Conservation (phyloP, 2,329 filamentous ascomycete genomes). For the Trichoderma harzianum region DNA sequence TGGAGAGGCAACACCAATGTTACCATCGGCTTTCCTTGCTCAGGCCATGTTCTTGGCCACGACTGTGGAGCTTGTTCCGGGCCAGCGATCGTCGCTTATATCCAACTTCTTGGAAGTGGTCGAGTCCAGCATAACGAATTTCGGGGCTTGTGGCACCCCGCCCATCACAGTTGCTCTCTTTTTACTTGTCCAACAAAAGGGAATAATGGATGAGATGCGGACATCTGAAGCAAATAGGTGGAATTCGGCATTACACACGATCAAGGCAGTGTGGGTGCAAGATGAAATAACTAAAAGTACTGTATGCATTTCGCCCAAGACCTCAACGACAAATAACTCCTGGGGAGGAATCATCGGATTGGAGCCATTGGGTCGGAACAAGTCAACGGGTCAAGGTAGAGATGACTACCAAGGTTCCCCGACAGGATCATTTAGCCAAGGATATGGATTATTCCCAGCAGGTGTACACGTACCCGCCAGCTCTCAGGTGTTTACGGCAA, state of each 20-base stretch:
- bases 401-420: not conserved
- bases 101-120: slow-evolving; percentile 11
- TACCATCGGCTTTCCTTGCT: not conserved
- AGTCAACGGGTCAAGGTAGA: not conserved
- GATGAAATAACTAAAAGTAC: not conserved
- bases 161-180: slow-evolving; percentile 4
- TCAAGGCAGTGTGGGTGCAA: slow-evolving; percentile 1
- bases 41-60: slow-evolving; percentile 11
- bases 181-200: slow-evolving; percentile 6
- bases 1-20: not conserved
- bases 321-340: not conserved
- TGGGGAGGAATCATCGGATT: not conserved
- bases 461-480: not conserved
- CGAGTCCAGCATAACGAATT: slow-evolving; percentile 8
- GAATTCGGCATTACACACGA: not conserved
- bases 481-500: not conserved
- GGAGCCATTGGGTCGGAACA: not conserved
- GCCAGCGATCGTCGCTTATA: slow-evolving; percentile 7
- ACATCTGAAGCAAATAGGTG: slow-evolving; percentile 8
- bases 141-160: slow-evolving; percentile 3
- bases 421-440: not conserved
- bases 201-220: slow-evolving; percentile 2
- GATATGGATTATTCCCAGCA: slow-evolving; percentile 1
- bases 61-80: slow-evolving; percentile 7
- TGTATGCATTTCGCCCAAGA: not conserved